These are phyloP conservation scores for Globisporangium lucens DNA, from an alignment of 352 stramenopile genomes.

Conservation along the genomic window DNA sequence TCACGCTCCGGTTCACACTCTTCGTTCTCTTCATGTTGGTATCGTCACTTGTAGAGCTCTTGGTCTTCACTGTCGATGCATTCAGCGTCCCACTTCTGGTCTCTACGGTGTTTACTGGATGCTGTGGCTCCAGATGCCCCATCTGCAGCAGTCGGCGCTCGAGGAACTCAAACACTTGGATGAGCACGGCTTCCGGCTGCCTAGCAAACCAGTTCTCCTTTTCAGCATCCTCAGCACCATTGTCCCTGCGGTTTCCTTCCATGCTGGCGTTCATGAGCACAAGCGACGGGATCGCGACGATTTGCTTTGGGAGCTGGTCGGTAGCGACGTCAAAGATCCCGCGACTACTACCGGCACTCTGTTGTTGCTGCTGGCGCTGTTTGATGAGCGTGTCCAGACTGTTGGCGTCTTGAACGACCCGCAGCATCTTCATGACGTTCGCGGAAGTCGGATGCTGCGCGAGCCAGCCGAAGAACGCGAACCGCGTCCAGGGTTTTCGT, in stretches of 20 bases:
- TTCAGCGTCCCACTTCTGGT: not conserved
- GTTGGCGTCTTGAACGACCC: constrained; percentile 12
- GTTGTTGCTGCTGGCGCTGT: not conserved
- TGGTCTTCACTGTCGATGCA: constrained; percentile 3
- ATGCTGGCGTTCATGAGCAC: constrained; percentile 3
- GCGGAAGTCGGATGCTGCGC: not conserved
- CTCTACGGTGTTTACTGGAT: not conserved
- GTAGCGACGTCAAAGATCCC: not conserved
- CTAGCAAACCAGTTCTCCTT: constrained; percentile 9
- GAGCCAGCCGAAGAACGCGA: constrained; percentile 21
- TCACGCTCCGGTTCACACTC: not conserved
- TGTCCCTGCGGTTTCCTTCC: not conserved
- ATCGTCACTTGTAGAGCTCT: not conserved
- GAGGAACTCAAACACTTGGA: constrained; percentile 16
- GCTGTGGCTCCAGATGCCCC: constrained; percentile 6
- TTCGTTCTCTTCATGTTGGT: not conserved
- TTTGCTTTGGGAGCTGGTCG: constrained; percentile 6
- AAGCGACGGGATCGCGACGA: constrained; percentile 17
- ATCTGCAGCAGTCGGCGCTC: constrained; percentile 2
- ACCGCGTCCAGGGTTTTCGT: constrained; percentile 7
- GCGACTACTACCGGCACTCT: not conserved
- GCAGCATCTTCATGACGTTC: constrained; percentile 11
- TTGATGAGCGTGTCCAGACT: constrained; percentile 14
- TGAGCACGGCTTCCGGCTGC: not conserved
- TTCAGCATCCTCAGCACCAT: not conserved